Conservation (phyloP, 768 basidiomycete genomes). For the Piloderma croceum region DNA sequence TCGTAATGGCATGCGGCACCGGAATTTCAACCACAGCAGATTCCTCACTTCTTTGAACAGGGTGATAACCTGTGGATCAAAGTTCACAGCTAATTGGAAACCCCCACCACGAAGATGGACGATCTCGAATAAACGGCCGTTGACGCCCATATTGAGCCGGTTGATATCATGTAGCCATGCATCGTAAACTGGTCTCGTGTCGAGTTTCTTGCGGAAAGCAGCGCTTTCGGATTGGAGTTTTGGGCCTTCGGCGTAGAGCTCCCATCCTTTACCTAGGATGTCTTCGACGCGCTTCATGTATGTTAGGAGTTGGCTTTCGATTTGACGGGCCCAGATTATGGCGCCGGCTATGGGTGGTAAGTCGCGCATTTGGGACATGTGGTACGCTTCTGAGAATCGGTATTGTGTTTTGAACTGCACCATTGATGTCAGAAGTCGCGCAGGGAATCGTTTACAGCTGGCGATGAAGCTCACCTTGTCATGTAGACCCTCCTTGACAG, state of each 20-base stretch:
- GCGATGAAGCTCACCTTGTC: conserved; percentile 69
- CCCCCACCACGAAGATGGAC: conserved; percentile 62
- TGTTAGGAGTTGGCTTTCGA: conserved; percentile 87
- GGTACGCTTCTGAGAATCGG: conserved; percentile 89
- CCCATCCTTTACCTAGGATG: conserved; percentile 97
- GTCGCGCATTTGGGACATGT: no score
- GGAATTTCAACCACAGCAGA: no score
- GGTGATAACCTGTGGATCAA: no score
- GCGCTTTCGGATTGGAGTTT: no score
- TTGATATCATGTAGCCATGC: no score
- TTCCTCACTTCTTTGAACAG: no score
- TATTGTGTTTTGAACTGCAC: conserved; percentile 91
- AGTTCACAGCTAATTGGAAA: no score
- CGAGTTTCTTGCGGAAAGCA: no score
- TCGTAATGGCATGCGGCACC: conserved; percentile 90
- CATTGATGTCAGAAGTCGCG: neutral
- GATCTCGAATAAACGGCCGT: conserved; percentile 90
- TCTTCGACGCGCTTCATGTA: no score
- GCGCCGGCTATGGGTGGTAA: no score
- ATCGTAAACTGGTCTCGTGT: no score
- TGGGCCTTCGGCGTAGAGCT: conserved; percentile 98
- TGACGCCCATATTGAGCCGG: conserved; percentile 89
- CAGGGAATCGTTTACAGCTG: neutral
- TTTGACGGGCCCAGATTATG: conserved; percentile 99
- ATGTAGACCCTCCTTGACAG: conserved; percentile 91